Percentiles rank a stretch among this genome's conserved stretches.
These are phyloP conservation scores for Porpolomopsis calyptriformis DNA, from an alignment of 768 basidiomycete genomes.

Conservation along the genomic window DNA sequence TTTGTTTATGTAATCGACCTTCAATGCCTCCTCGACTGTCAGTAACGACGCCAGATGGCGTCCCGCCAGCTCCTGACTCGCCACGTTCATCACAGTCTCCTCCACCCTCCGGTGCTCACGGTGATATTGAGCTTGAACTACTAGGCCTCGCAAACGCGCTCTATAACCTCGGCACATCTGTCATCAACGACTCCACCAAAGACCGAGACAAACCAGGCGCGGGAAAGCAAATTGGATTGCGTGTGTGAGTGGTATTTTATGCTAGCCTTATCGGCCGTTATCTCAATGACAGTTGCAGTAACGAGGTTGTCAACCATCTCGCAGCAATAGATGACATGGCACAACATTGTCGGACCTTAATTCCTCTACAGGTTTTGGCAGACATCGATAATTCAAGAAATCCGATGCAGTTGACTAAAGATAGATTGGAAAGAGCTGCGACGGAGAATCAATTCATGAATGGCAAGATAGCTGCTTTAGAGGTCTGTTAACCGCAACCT, in stretches of 20 bases:
- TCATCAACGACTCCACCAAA: constrained; percentile 74
- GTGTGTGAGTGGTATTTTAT: constrained; percentile 42
- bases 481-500: constrained; percentile 33
- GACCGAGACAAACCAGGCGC: constrained; percentile 62
- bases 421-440: constrained; percentile 70
- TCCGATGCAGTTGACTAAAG: constrained; percentile 73
- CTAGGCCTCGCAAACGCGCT: constrained; percentile 67
- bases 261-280: constrained; percentile 3
- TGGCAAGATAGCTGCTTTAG: constrained; percentile 72
- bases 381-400: constrained; percentile 77
- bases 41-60: no score
- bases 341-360: constrained; percentile 47
- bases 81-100: constrained; percentile 69
- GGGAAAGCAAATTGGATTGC: constrained; percentile 65
- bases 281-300: constrained; percentile 30
- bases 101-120: constrained; percentile 54
- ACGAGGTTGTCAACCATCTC: constrained; percentile 64
- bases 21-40: no score
- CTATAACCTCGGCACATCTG: constrained; percentile 75
- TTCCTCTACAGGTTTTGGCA: constrained; percentile 63
- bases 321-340: constrained; percentile 59
- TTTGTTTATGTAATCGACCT: no score
- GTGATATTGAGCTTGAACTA: constrained; percentile 67
- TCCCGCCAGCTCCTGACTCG: constrained; percentile 43
- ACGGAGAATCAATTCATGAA: constrained; percentile 91